Evolutionary conservation across 2,329 filamentous ascomycete species (phyloP), one percentile per base, ranked within the genome.

Genomic region (Calonectria pauciramosa): DNA sequence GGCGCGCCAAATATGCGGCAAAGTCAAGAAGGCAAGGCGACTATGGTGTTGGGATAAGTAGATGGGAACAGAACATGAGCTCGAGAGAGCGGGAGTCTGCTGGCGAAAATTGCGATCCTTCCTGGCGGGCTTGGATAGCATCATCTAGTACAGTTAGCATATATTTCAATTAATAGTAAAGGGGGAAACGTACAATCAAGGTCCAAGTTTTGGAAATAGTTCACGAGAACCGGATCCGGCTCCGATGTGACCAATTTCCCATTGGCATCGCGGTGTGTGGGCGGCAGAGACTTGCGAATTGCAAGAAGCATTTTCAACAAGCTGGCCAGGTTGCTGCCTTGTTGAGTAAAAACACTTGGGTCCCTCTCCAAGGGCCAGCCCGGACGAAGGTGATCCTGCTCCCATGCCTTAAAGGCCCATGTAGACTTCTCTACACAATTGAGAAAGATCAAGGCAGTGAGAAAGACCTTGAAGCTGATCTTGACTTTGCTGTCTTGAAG

Each of bases 331-430:
- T 89, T 88, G 59, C 90, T 88, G 20, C 91, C 91, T 77, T 93
- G 91, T 70, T 89, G 87, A 0, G 90, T 90, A 79, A 91, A 93
- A 66, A 86, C 86, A 65, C 86, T 84, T 0, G 92, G 92, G 10
- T 89, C 89, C 47, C 86, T 83, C 80, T 91, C 90, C 4, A 93
- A 86, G 5, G 92, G 92, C 92, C 92, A 93, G 54, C 89, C 88
- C 0, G 88, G 87, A 2, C 90, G 88, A 32, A 93, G 87, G 65
- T 90, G 89, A 70, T 91, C 88, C 80, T 93, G 90, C 78, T 93
- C 91, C 91, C 91, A 94, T 2, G 90, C 91, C 76, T 93, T 92
- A 84, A 93, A 93, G 0, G 91, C 90, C 92, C 92, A 94, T 0
- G 91, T 93, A 0, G 91, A 91, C 84, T 93, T 93, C 81, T 94